Conservation (phyloP, 2,329 filamentous ascomycete species). For the Sphaerulina musiva region DNA sequence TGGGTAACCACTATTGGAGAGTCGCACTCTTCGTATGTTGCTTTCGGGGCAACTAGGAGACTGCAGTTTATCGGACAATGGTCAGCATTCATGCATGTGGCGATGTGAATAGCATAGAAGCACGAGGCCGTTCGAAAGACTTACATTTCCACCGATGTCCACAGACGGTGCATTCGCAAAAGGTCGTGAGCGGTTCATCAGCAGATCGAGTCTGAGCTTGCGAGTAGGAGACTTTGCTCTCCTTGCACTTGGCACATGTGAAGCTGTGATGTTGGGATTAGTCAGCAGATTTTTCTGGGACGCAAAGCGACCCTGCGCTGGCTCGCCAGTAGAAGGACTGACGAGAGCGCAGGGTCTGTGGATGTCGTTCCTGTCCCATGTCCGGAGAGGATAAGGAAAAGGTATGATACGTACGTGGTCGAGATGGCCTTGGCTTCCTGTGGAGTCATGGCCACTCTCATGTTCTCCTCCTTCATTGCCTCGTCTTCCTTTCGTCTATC, state of each 20-base stretch:
- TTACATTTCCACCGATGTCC: constrained; percentile 47
- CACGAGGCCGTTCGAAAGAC: neutral
- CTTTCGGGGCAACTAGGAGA: neutral
- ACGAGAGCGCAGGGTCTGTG: constrained; percentile 15
- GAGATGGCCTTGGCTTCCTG: constrained; percentile 80
- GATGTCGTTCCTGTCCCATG: neutral
- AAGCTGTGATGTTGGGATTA: constrained; percentile 52
- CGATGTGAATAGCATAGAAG: neutral
- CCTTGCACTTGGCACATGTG: constrained; percentile 83
- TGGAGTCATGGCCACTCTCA: constrained; percentile 94
- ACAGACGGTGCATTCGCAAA: constrained; percentile 50
- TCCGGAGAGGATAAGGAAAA: neutral
- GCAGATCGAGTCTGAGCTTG: constrained; percentile 94
- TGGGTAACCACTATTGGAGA: too few relatives aligned
- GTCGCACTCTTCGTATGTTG: too few relatives aligned
- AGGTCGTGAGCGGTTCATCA: constrained; percentile 72
- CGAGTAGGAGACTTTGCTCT: constrained; percentile 91
- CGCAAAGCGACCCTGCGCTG: constrained; percentile 31
- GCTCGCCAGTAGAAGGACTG: constrained; percentile 9
- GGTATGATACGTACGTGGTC: constrained; percentile 27
- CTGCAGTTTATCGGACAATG: neutral
- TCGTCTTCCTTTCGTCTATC: constrained; percentile 71
- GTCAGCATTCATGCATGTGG: too few relatives aligned
- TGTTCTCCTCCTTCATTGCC: constrained; percentile 80
- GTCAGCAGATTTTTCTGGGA: constrained; percentile 19